Base-by-base conservation (phyloP, 2,329 filamentous ascomycete genomes). In the Fusarium citri region DNA sequence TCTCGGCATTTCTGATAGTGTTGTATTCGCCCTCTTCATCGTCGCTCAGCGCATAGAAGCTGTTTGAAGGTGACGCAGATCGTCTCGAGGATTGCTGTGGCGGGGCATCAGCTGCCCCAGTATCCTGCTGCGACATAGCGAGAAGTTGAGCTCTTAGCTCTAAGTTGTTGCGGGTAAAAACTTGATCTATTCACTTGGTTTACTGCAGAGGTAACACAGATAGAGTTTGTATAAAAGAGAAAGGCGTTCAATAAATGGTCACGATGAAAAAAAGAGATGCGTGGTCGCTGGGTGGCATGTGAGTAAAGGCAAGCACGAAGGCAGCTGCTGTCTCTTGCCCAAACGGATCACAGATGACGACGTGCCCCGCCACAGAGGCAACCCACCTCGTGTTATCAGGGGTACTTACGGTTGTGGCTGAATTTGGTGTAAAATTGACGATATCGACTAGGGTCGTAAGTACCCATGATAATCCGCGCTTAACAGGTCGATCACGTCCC, bases 11-110 rank as follows among this genome's bases (percentile, higher is more conserved):
- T 7, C 93, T 92, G 76, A 99, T 94, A 20, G 94, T 98, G 79
- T 97, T 93, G 83, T 99, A 99, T 46, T 93, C 96, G 72, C 92
- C 92, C 81, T 98, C 96, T 69, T 97, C 94, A 77, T 97, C 94
- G 83, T 99, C 97, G 80, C 93, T 97, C 86, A 98, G 86, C 77
- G 95, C 95, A 84, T 97, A 98, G 84, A 95, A 96, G 76, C 94
- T 97, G 55, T 91, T 93, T 5, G 92, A 88, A 4, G 94, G 94
- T 37, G 94, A 98, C 16, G 89, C 74, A 53, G 85, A 76, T 56
- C 81, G 75, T 56, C 80, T 81, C 40, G 74, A 28, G 46, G 61
- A 56, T 43, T 66, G 65, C 28, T 64, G 80, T 62, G 74, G 75
- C 64, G 73, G 71, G 64, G 70, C 72, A 66, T 68, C 66, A 50